Evolutionary conservation across 2,329 filamentous ascomycete species (phyloP).

Genomic region (Endothia cerciana): DNA sequence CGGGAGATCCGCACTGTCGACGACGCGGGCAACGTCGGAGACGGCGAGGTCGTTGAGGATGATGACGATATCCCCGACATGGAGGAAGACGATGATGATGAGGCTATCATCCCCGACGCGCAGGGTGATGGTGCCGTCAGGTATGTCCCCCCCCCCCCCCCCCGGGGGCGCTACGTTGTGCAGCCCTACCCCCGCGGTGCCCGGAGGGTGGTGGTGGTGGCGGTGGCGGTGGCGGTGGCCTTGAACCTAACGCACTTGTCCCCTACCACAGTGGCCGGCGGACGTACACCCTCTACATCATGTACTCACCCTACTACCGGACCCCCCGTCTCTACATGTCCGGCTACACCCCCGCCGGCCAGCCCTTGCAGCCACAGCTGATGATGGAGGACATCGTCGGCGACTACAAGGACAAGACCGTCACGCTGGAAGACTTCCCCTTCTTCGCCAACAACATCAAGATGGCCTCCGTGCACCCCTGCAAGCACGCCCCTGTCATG

Average conservation of each 20-base stretch:
- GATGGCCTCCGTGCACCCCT: slow-evolving; percentile 96
- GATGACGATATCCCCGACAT: slow-evolving; percentile 94
- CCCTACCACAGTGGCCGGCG: slow-evolving; percentile 67
- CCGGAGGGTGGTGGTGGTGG: not conserved
- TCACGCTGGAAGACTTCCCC: slow-evolving; percentile 95
- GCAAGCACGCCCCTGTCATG: slow-evolving; percentile 97
- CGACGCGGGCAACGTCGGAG: slow-evolving; percentile 83
- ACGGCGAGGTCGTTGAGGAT: slow-evolving; percentile 65
- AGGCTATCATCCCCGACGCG: slow-evolving; percentile 89
- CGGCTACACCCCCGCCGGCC: slow-evolving; percentile 79
- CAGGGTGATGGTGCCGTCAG: slow-evolving; percentile 51
- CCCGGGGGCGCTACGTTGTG: no score
- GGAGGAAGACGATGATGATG: slow-evolving; percentile 97
- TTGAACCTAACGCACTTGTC: slow-evolving; percentile 27
- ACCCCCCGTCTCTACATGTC: slow-evolving; percentile 95
- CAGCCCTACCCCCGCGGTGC: no score
- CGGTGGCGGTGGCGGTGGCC: slow-evolving; percentile 15
- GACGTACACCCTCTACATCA: slow-evolving; percentile 98
- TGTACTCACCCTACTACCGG: slow-evolving; percentile 95
- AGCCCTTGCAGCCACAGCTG: slow-evolving; percentile 46
- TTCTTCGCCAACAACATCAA: slow-evolving; percentile 91
- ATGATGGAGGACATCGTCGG: slow-evolving; percentile 47
- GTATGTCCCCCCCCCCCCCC: no score
- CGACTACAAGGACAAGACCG: slow-evolving; percentile 71
- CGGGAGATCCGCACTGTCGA: slow-evolving; percentile 86